These are phyloP conservation scores for Neonectria coccinea DNA, from an alignment of 2,329 filamentous ascomycete genomes.

Conservation along the genomic window DNA sequence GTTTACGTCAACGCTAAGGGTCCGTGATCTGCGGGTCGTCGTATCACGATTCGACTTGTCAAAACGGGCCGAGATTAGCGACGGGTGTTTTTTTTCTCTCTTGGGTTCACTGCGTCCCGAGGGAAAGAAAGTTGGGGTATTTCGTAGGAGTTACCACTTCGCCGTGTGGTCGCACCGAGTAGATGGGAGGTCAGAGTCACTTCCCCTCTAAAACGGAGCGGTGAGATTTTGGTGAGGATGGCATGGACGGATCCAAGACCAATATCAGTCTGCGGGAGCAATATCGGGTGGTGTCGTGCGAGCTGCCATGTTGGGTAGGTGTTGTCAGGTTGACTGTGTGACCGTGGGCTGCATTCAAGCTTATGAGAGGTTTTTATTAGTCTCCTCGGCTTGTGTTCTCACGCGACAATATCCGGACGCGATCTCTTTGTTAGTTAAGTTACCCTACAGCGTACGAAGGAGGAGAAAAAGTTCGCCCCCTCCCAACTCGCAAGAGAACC, in stretches of 20 bases:
- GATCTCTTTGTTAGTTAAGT: background rate
- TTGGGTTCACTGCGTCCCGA: background rate
- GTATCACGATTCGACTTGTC: constrained; percentile 14
- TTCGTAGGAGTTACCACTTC: no score
- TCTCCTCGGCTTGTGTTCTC: constrained; percentile 1
- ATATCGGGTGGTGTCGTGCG: constrained; percentile 3
- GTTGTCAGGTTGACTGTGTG: constrained; percentile 7
- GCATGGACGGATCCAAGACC: background rate
- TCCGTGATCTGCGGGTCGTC: constrained; percentile 14
- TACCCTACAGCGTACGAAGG: background rate
- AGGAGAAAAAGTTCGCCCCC: background rate
- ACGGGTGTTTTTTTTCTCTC: background rate
- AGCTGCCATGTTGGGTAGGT: constrained; percentile 24
- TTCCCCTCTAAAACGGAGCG: constrained; percentile 10
- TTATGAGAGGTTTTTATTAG: background rate
- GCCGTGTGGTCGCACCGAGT: background rate
- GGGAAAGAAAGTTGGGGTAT: constrained; percentile 2
- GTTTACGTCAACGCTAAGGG: constrained; percentile 7
- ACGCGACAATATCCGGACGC: constrained; percentile 5
- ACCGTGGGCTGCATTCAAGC: background rate
- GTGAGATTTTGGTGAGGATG: constrained; percentile 12
- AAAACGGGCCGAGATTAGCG: constrained; percentile 26
- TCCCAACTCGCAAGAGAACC: background rate
- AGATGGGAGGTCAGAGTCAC: constrained; percentile 4
- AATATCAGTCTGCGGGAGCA: constrained; percentile 5